Evolutionary conservation across 345 rosid genomes (phyloP), one percentile per base, ranked within the genome.

Genomic region (Nephelium lappaceum): DNA sequence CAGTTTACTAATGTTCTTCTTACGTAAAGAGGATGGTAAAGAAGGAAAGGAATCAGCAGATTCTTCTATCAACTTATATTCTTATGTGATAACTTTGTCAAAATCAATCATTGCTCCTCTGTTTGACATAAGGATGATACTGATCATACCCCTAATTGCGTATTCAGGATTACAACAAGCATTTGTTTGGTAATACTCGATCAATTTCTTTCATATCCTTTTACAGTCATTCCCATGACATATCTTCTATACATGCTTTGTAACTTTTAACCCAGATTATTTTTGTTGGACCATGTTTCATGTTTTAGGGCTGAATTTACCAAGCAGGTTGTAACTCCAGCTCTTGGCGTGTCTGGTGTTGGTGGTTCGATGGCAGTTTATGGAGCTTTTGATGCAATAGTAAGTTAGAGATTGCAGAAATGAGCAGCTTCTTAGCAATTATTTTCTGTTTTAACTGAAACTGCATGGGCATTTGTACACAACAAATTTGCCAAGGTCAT

Each of bases 151-250:
- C 39, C 93, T 95, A 38, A 87, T 92, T 72, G 94, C 95, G 49
- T 95, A 95, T 83, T 93, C 97, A 73, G 99, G 98, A 81, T 80
- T 93, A 74, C 99, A 95, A 76, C 99, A 95, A 81, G 97, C 98
- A 82, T 95, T 93, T 87, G 97, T 93, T 51, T 93, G 99, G 99
- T 93, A 89, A 23, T 71, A 42, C 75, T 74, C 43, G 25, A 65
- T 76, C 18, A 55, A 16, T 78, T 78, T 62, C 38, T 61, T 38
- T 25, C 23, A 8, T 58, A 0, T 64, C 7, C 27, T 67, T 27
- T 61, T 27, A 61, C 57, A 62, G 79, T 76, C 69, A n/a, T 67
- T 64, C 8, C 64, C 8, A 36, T 69, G 55, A 57, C 71, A 55
- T 7, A 49, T 62, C 24, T 16, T 73, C 23, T 65, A 24, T n/a